These are phyloP conservation scores for Collybia sp. DNA, from an alignment of 768 basidiomycete genomes.

Conservation along the genomic window DNA sequence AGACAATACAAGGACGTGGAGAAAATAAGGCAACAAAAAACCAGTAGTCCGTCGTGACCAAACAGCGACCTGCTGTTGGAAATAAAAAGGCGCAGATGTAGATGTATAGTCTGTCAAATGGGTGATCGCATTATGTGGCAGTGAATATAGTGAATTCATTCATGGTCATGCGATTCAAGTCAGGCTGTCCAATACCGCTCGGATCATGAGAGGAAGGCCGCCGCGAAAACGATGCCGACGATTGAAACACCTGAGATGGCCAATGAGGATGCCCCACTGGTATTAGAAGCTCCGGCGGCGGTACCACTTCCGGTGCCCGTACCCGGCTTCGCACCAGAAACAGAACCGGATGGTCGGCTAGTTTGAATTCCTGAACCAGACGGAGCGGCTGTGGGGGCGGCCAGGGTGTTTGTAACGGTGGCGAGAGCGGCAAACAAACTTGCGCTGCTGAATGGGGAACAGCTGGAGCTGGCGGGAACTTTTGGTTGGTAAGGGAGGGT, in stretches of 20 bases:
- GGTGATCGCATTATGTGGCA: too few relatives aligned
- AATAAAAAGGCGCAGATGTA: too few relatives aligned
- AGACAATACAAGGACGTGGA: too few relatives aligned
- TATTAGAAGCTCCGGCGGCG: constrained; percentile 3
- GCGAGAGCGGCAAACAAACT: constrained; percentile 22
- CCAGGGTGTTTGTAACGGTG: constrained; percentile 3
- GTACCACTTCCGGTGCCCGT: constrained; percentile 1
- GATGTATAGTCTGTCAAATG: too few relatives aligned
- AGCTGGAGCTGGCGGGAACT: constrained; percentile 33
- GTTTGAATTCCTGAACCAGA: neutral
- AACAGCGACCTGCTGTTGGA: too few relatives aligned
- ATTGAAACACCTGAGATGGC: constrained; percentile 10
- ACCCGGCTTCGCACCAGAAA: neutral
- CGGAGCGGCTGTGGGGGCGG: constrained; percentile 2
- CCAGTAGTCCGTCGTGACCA: too few relatives aligned
- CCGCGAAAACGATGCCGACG: constrained; percentile 13
- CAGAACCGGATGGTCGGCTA: neutral
- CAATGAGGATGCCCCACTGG: constrained; percentile 6
- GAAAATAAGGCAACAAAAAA: too few relatives aligned
- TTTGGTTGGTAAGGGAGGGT: constrained; percentile 33
- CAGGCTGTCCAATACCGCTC: too few relatives aligned
- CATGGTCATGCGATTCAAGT: neutral
- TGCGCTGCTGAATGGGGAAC: constrained; percentile 23
- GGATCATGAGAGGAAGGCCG: constrained; percentile 14
- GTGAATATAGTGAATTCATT: too few relatives aligned